Base-by-base conservation (phyloP, 73 alveolate genomes). In the Paramecium tetraurelia region DNA sequence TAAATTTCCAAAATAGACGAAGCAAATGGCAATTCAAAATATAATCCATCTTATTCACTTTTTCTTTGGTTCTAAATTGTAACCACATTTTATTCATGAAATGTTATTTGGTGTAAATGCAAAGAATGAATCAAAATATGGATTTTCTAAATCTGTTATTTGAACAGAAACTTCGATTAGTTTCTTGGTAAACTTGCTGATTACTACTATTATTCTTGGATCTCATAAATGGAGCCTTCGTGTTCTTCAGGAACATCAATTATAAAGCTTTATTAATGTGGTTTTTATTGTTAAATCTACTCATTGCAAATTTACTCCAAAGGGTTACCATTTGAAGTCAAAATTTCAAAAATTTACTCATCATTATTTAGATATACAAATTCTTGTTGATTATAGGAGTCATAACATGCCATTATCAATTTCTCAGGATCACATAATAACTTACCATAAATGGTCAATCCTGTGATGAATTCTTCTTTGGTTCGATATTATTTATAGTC, bases 181-280 rank as follows among this genome's bases (percentile, higher is more conserved):
- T 11, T 2, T 63, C 46, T 63, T 12, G 6, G 9, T 7, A 27
- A 63, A 0, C 0, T 5, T 1, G 2, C 46, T 27, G 1, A 16
- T 53, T 18, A 5, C 21, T 53, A 53, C 8, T 63, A 24, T 4
- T 27, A 63, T 63, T 63, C 84, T 33, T 11, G 9, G 0, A 63
- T 33, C 20, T 63, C 84, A 80, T 80, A 80, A 41, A 80, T 80
- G 7, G 90, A 80, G 5, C 57, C 57, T 44, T 80, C 90, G 46
- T 80, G 90, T 43, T 80, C 90, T 20, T 80, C 90, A 80, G 90
- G 90, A 12, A 80, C 72, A 44, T 80, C 90, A 20, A 80, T 72
- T 11, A 72, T 16, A 72, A 20, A 72, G 5, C 59, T 40, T 18
- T 72, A 72, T 72, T 75, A 38, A 35, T 38, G 38, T 35, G 87